Evolutionary conservation across 495 filamentous ascomycete species (phyloP), one percentile per base, ranked within the genome.

Genomic region (Astrothelium subdiscretum): DNA sequence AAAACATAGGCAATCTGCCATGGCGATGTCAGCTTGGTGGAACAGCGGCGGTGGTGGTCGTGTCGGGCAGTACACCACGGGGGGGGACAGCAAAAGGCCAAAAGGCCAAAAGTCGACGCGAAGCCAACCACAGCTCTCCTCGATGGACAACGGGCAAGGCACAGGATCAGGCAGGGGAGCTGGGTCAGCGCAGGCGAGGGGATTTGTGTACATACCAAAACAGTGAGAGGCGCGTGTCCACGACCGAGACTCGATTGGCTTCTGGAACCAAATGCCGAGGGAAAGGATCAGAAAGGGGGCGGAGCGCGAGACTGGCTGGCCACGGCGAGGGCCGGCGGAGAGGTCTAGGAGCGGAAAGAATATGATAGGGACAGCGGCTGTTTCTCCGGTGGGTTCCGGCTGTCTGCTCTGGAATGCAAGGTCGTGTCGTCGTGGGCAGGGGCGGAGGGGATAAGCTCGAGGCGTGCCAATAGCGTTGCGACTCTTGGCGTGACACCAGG

Each of bases 261-360:
- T 11, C 12, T 26, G 48, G 48, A 54, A 54, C 26, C 48, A 54
- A 54, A 15, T 54, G 48, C 48, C 48, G 48, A 54, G 48, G 48
- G 48, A 54, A 29, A 54, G 48, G 48, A 54, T 54, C 48, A 54
- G 43, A 48, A 54, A 54, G 48, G 48, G 32, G 24, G 48, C 48
- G 48, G 48, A 54, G 48, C 48, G 48, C 48, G 48, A 54, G 22
- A 54, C 48, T 27, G 24, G 8, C 8, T 12, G 10, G 22, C 8
- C 6, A 20, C 12, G 24, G 22, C 3, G 11, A 54, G 48, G 22
- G 2, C 26, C 6, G 29, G 48, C 8, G 24, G 20, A 8, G 48
- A 54, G 5, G 24, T 20, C n/a, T 29, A 1, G 10, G 22, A 29
- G 48, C 48, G 48, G 48, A 54, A 24, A 27, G 48, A 12, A 20